Conservation (phyloP, 768 basidiomycete species). For the Mycena indigotica region DNA sequence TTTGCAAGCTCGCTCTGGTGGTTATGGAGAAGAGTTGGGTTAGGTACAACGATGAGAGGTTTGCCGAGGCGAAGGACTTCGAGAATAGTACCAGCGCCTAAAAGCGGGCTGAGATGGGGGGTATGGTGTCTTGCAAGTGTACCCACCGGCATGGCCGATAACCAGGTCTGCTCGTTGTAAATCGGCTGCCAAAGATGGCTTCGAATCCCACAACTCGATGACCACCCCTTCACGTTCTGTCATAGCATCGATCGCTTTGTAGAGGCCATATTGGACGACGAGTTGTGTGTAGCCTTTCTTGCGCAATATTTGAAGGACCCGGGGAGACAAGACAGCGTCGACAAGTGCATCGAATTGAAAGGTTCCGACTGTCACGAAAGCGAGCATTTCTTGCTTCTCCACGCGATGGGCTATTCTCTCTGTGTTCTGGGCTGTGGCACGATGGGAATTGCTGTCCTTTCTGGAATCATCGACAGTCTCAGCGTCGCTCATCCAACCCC, state of each 20-base stretch:
- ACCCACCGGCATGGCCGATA: slow-evolving; percentile 91
- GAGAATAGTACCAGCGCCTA: slow-evolving; percentile 94
- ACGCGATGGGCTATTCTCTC: slow-evolving; percentile 86
- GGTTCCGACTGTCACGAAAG: slow-evolving; percentile 88
- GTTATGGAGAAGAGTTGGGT: slow-evolving; percentile 85
- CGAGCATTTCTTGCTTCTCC: slow-evolving; percentile 14
- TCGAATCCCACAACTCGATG: slow-evolving; percentile 75
- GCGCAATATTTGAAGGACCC: slow-evolving; percentile 58
- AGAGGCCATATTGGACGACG: slow-evolving; percentile 81
- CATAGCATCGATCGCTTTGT: slow-evolving; percentile 19
- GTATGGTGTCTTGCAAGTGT: slow-evolving; percentile 1
- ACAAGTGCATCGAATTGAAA: slow-evolving; percentile 83
- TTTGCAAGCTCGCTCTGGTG: slow-evolving; percentile 90
- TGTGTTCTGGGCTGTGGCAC: slow-evolving; percentile 97
- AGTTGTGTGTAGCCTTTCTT: slow-evolving; percentile 59
- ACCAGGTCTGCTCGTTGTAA: slow-evolving; percentile 73
- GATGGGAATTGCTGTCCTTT: slow-evolving; percentile 95
- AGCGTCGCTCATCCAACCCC: slow-evolving; percentile 41
- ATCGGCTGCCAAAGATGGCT: slow-evolving; percentile 66
- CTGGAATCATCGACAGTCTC: slow-evolving; percentile 87
- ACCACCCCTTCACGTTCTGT: slow-evolving; percentile 44
- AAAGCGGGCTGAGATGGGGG: slow-evolving; percentile 1
- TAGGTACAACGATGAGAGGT: slow-evolving; percentile 85
- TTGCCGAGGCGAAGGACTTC: slow-evolving; percentile 78
- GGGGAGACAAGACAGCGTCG: slow-evolving; percentile 53